Evolutionary conservation across 169 alveolate species (phyloP).

Genomic region (Cryptosporidium canis): DNA sequence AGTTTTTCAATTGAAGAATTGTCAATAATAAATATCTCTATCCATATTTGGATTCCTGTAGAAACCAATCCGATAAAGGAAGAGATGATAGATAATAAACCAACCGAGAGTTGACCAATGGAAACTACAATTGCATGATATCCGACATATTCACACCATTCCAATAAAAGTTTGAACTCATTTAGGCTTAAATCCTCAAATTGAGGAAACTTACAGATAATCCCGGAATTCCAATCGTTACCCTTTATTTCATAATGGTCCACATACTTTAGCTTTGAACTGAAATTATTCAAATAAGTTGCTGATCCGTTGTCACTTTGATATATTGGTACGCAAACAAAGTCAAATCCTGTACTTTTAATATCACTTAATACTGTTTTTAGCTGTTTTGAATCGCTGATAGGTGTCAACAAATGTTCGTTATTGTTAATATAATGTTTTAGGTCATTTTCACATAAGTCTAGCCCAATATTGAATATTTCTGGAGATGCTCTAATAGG

Average conservation of each 20-base stretch:
- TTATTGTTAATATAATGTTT: not conserved
- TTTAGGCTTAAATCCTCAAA: not conserved
- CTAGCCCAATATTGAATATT: slow-evolving; percentile 40
- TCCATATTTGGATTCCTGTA: slow-evolving; percentile 32
- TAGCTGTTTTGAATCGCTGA: not conserved
- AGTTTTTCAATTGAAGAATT: not conserved
- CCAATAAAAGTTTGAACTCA: slow-evolving; percentile 4
- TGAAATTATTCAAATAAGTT: not conserved
- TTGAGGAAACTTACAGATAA: slow-evolving; percentile 34
- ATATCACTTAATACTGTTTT: not conserved
- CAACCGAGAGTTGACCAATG: not conserved
- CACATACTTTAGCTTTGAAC: not conserved
- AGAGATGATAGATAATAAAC: not conserved
- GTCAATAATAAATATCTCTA: not conserved
- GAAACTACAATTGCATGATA: slow-evolving; percentile 44
- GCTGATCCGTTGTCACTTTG: not conserved
- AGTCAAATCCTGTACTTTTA: slow-evolving; percentile 51
- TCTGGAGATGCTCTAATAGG: slow-evolving; percentile 20
- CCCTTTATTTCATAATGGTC: slow-evolving; percentile 19
- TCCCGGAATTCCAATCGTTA: slow-evolving; percentile 43
- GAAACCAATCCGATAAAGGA: slow-evolving; percentile 1
- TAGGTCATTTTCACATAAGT: not conserved
- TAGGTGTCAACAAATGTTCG: not conserved
- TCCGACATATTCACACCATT: slow-evolving; percentile 60
- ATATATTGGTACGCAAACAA: slow-evolving; percentile 19